A percentile compares a stretch with the other conserved stretches of the same genome.
Conservation (phyloP, 768 basidiomycete species). For the Hygrocybe coccinea region DNA sequence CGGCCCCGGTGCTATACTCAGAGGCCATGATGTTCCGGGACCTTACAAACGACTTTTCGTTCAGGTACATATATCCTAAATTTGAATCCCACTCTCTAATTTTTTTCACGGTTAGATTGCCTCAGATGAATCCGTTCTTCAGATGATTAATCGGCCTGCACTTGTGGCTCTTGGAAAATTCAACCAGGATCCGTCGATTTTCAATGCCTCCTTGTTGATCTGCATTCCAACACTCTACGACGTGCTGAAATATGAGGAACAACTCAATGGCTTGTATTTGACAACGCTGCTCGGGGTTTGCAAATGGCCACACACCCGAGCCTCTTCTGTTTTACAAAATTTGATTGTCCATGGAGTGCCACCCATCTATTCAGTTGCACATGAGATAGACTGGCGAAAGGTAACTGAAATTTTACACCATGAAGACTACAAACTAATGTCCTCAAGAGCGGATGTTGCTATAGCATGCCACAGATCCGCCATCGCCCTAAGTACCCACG, state of each 20-base stretch:
- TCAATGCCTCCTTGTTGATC: constrained; percentile 4
- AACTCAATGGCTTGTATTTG: neutral
- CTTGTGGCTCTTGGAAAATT: constrained; percentile 9
- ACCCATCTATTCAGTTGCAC: neutral
- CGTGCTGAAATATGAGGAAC: constrained; percentile 7
- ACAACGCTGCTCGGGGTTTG: constrained; percentile 1
- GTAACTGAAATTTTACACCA: neutral
- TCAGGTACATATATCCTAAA: no score
- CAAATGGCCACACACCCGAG: constrained; percentile 10
- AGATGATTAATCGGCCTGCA: constrained; percentile 14
- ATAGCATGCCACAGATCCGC: constrained; percentile 28
- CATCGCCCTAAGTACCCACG: constrained; percentile 24
- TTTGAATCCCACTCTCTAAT: neutral
- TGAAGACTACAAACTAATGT: no score
- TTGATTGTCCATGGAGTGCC: constrained; percentile 1
- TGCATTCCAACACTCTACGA: constrained; percentile 15
- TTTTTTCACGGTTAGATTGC: constrained; percentile 12
- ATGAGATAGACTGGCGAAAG: constrained; percentile 4
- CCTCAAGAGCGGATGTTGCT: constrained; percentile 27
- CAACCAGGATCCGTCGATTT: neutral
- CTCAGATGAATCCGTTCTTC: constrained; percentile 21
- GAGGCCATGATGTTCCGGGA: no score
- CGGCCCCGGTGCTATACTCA: no score
- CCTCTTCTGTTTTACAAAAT: neutral
- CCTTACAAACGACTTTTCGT: no score